Evolutionary conservation across 2,329 filamentous ascomycete species (phyloP).

Genomic region (Aspergillus udagawae): DNA sequence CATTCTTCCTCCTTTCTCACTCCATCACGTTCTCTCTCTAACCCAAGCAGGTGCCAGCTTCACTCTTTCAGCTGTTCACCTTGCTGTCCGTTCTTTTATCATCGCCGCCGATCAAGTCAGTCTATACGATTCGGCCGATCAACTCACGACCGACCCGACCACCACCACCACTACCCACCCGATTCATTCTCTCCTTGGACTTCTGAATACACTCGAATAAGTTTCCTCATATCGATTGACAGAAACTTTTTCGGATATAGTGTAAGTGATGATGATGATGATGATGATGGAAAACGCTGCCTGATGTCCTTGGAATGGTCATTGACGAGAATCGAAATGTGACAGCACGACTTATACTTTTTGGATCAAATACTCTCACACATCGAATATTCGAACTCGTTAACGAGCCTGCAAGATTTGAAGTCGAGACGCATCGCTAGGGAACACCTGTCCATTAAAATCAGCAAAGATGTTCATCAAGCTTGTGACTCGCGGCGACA

Average conservation of each 20-base stretch:
- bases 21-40: slow-evolving; percentile 22
- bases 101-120: slow-evolving; percentile 10
- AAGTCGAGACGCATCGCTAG: neutral
- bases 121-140: slow-evolving; percentile 13
- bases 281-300: neutral
- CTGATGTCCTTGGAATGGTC: neutral
- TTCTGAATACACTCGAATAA: neutral
- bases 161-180: slow-evolving; percentile 11
- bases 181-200: slow-evolving; percentile 16
- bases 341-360: slow-evolving; percentile 9
- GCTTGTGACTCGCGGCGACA: slow-evolving; percentile 50
- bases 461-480: slow-evolving; percentile 33
- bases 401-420: neutral
- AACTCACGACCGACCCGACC: slow-evolving; percentile 16
- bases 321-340: neutral
- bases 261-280: slow-evolving; percentile 7
- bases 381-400: neutral
- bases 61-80: slow-evolving; percentile 61
- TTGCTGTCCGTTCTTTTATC: slow-evolving; percentile 48
- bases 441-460: slow-evolving; percentile 2
- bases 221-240: neutral
- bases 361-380: slow-evolving; percentile 7
- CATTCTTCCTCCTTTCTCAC: slow-evolving; percentile 22
- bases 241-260: slow-evolving; percentile 5
- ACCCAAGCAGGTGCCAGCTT: slow-evolving; percentile 52